Percentiles rank a stretch among this genome's conserved stretches.
phyloP scores from a whole-genome alignment of 495 filamentous ascomycete species.

The Neurospora sp. region DNA sequence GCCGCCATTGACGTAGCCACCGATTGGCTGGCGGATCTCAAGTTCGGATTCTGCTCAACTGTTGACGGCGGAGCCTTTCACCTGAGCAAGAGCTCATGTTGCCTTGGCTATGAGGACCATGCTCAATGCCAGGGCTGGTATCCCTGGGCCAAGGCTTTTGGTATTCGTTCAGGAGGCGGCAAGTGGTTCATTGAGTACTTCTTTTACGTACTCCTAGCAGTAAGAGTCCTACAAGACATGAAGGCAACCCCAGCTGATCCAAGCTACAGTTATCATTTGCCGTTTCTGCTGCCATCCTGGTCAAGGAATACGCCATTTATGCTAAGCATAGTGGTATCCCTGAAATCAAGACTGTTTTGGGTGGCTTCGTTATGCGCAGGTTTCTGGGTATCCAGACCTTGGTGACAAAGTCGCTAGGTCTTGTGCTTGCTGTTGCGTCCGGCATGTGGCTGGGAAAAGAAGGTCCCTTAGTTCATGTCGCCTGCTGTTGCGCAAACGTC shows the following conservation, averaged over 20 bases:
- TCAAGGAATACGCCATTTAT: slow-evolving; percentile 74
- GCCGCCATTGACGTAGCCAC: slow-evolving; percentile 87
- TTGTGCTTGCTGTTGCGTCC: slow-evolving; percentile 89
- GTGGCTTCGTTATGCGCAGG: slow-evolving; percentile 84
- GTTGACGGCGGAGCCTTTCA: slow-evolving; percentile 81
- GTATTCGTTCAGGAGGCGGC: slow-evolving; percentile 52
- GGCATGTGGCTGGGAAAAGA: slow-evolving; percentile 99
- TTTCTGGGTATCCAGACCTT: slow-evolving; percentile 94
- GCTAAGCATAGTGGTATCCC: slow-evolving; percentile 96
- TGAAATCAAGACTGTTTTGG: slow-evolving; percentile 94
- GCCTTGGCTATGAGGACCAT: slow-evolving; percentile 74
- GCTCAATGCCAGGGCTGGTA: slow-evolving; percentile 77
- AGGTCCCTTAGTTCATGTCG: slow-evolving; percentile 92
- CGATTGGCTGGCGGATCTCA: slow-evolving; percentile 89
- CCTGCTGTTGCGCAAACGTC: slow-evolving; percentile 92
- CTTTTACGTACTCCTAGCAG: slow-evolving; percentile 74
- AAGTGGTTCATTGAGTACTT: slow-evolving; percentile 75
- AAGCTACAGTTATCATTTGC: slow-evolving; percentile 63
- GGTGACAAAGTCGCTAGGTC: slow-evolving; percentile 78
- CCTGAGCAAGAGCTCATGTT: slow-evolving; percentile 83
- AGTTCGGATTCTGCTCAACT: slow-evolving; percentile 77
- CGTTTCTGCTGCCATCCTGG: slow-evolving; percentile 63
- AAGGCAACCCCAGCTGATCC: background rate
- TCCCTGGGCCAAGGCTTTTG: slow-evolving; percentile 68
- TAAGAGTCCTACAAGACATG: slow-evolving; percentile 18